Base-by-base conservation (phyloP, 495 filamentous ascomycete species). In the Podospora pseudocomata region DNA sequence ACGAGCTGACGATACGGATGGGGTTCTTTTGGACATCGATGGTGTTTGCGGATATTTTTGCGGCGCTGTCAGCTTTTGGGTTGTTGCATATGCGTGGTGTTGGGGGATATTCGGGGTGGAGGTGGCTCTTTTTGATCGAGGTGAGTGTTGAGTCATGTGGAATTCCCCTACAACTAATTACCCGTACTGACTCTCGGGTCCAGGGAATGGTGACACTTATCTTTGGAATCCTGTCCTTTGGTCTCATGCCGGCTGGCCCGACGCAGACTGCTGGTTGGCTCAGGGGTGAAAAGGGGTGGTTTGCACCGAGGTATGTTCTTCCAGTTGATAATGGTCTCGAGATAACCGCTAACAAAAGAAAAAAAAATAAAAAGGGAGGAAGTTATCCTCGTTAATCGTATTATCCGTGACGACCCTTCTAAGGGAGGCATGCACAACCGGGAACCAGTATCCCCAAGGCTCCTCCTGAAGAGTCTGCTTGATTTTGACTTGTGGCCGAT, bases 401-500 rank as follows among this genome's bases (percentile, higher is more conserved):
- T 91, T n/a, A 76, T 92, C 28, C 81, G 88, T 19, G 89, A 91
- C 70, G 89, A 91, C 72, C 89, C 89, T 0, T 83, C 81, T 28
- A 90, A 91, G 73, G 86, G 87, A 28, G 81, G 81, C 65, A 85
- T 85, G 84, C 80, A 85, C 72, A 84, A 82, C 61, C 78, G 89
- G 4, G 87, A 92, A 76, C 85, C 84, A 2, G 75, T 93, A 6
- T 84, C 82, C 0, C 83, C 81, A 0, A 86, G 77, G 30, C 75
- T 83, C 23, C 80, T 92, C n/a, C 87, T 84, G 81, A 70, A 84
- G 19, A 81, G 83, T 3, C 67, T 92, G 2, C 84, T 76, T 28
- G 90, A 92, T 73, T 92, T 86, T 60, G 87, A 93, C 65, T 80
- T 93, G 74, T 92, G 89, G 88, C 86, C 87, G 0, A 83, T 91